Conservation (phyloP, 169 alveolate species). For the Blepharisma undulans region DNA sequence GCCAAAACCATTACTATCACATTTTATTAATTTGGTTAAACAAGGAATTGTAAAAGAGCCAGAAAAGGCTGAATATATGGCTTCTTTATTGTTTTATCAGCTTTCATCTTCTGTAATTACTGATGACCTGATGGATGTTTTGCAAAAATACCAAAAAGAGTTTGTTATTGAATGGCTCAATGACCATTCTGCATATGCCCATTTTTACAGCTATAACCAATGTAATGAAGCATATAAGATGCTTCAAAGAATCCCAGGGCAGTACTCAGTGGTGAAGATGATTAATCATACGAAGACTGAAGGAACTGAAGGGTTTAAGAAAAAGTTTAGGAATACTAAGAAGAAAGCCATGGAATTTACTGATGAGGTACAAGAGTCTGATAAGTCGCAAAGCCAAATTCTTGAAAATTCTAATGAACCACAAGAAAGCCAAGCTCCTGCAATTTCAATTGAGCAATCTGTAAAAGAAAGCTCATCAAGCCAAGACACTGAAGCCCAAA, state of each 20-base stretch:
- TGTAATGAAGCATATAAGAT: slow-evolving; percentile 30
- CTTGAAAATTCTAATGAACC: background rate
- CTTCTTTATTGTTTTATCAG: slow-evolving; percentile 8
- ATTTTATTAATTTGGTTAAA: slow-evolving; percentile 56
- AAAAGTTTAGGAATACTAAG: slow-evolving; percentile 24
- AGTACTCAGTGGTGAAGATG: slow-evolving; percentile 17
- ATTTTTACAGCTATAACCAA: slow-evolving; percentile 5
- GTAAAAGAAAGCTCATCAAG: no score
- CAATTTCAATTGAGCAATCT: no score
- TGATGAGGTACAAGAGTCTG: background rate
- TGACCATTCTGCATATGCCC: slow-evolving; percentile 35
- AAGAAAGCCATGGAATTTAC: slow-evolving; percentile 16
- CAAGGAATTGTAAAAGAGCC: slow-evolving; percentile 60
- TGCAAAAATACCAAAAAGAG: slow-evolving; percentile 32
- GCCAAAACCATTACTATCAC: slow-evolving; percentile 67
- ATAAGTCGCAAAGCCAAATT: no score
- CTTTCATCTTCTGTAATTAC: background rate
- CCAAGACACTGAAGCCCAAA: background rate
- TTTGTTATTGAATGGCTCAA: slow-evolving; percentile 30
- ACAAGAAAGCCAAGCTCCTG: no score
- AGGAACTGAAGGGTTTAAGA: slow-evolving; percentile 8
- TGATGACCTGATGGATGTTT: background rate
- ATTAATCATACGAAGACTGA: background rate
- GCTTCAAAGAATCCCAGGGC: slow-evolving; percentile 31
- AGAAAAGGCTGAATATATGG: slow-evolving; percentile 39